Conservation (phyloP, 1,284 basidiomycete species). For the Microbotryum saponariae region DNA sequence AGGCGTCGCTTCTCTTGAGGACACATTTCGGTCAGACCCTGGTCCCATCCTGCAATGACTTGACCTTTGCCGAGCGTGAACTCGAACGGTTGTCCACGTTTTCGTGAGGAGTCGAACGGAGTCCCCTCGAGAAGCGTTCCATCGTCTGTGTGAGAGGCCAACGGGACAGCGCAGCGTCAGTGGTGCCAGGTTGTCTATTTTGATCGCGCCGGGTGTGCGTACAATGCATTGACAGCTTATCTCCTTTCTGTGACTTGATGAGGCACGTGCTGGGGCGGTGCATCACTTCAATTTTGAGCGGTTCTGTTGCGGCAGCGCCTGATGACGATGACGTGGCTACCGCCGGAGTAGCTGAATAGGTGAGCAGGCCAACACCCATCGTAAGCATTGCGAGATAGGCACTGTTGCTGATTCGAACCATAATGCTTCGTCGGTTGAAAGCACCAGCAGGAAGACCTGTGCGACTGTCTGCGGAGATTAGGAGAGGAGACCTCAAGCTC, state of each 20-base stretch:
- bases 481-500: no score
- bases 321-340: background rate
- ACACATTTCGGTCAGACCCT: slow-evolving; percentile 52
- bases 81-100: slow-evolving; percentile 48
- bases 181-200: slow-evolving; percentile 13
- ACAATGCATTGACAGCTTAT: slow-evolving; percentile 47
- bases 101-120: slow-evolving; percentile 50
- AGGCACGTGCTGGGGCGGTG: slow-evolving; percentile 46
- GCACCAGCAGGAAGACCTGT: no score
- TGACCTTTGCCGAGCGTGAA: slow-evolving; percentile 48
- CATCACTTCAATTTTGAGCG: slow-evolving; percentile 39
- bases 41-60: slow-evolving; percentile 49
- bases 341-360: background rate
- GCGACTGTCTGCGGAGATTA: no score
- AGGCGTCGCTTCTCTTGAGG: slow-evolving; percentile 66
- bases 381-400: no score
- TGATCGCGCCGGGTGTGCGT: slow-evolving; percentile 12
- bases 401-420: no score
- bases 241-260: slow-evolving; percentile 46
- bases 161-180: slow-evolving; percentile 1
- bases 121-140: slow-evolving; percentile 47
- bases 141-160: slow-evolving; percentile 39
- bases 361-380: no score
- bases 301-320: background rate
- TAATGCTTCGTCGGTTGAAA: no score